Evolutionary conservation across 805 yeast genomes (phyloP), one percentile per base, ranked within the genome.

Genomic region (Tetrapisispora pingtungensis): DNA sequence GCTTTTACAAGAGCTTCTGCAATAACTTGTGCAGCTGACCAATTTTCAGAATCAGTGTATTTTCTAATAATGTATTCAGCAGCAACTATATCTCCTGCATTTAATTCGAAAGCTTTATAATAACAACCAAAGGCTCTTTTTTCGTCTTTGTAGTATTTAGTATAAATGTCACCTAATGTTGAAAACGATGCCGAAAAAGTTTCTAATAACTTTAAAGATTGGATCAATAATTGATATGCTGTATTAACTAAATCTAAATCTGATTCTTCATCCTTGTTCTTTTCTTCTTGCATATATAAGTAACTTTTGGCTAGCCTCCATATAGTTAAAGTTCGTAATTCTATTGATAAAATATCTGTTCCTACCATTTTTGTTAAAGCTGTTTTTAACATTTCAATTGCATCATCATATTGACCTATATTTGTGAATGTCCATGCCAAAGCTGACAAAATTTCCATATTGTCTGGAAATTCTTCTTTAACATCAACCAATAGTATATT

Each of bases 41-140:
- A 93, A 49, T 89, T 93, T 36, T 74, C 67, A 14, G 70, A 67
- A 3, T 67, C 65, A 1, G 95, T 72, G 53, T 87, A 80, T n/a
- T 78, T 80, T 22, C 74, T 72, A 4, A 86, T 85, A 45, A 93
- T 70, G 47, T 76, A 75, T 52, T 73, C 72, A 0, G 95, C 95
- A 1, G 98, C 85, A 1, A 63, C 66, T 8, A 83, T 65, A 56
- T 93, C 94, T 13, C 81, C 75, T 0, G 81, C 73, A 61, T 88
- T 93, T 27, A 90, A 65, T 55, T 90, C 97, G 58, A 90, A 84
- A 0, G 97, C 96, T 55, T 81, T 85, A 59, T 81, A 78, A 59
- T 81, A 90, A 61, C 96, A 88, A 58, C 86, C 87, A 43, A 80
- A 79, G 0, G 97, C 95, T 40, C 93, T 74, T 0, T 67, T 65